Percentiles rank a stretch among this genome's conserved stretches.
Conservation (phyloP, 176 grass and related monocot species). For the Carex kokanica region DNA sequence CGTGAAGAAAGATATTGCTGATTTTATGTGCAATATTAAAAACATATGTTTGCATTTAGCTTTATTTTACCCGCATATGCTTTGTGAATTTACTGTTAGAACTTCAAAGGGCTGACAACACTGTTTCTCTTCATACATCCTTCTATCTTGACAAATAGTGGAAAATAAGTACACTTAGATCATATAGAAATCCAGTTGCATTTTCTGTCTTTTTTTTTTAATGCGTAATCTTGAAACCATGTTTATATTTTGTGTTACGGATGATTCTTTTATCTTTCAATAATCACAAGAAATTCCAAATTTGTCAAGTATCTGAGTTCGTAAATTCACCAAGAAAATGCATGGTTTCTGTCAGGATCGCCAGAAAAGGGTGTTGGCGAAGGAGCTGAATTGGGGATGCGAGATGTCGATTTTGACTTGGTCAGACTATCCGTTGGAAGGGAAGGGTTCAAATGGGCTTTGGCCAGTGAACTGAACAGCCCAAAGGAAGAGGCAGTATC, state of each 20-base stretch:
- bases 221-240: neutral
- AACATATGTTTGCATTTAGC: neutral
- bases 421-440: too few relatives aligned
- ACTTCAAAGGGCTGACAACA: neutral
- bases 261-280: neutral
- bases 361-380: too few relatives aligned
- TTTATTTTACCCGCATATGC: neutral
- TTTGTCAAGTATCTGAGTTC: neutral
- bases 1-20: slow-evolving; percentile 26
- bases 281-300: neutral
- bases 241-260: neutral
- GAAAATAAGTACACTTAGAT: neutral
- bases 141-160: neutral
- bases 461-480: too few relatives aligned
- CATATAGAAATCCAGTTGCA: neutral
- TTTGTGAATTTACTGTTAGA: neutral
- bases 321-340: neutral
- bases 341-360: too few relatives aligned
- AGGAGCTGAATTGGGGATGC: too few relatives aligned
- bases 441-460: too few relatives aligned
- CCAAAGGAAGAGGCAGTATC: too few relatives aligned
- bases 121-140: neutral
- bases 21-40: slow-evolving; percentile 1
- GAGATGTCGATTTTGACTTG: too few relatives aligned
- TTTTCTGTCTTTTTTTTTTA: neutral